These are phyloP conservation scores for Beta corolliflora DNA, from an alignment of 179 eudicot genomes.

Conservation along the genomic window DNA sequence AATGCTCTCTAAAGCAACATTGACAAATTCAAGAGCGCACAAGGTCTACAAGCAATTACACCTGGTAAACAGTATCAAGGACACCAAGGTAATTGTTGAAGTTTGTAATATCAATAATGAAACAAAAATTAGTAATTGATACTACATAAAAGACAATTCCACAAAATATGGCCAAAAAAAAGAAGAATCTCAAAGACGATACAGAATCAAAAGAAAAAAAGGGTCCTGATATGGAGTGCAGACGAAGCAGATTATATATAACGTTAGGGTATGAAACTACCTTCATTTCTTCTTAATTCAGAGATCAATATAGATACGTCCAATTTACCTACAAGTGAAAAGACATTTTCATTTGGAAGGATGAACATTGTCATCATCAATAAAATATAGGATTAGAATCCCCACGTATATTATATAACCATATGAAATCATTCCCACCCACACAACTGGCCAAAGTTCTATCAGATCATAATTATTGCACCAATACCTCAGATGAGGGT, in stretches of 20 bases:
- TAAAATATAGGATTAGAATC: constrained; percentile 30
- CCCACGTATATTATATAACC: constrained; percentile 20
- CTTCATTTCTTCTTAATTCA: constrained; percentile 93
- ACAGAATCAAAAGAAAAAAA: constrained; percentile 4
- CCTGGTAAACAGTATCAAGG: background rate
- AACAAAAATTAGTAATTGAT: no score
- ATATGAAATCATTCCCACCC: background rate
- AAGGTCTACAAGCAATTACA: background rate
- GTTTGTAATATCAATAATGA: background rate
- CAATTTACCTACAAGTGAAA: constrained; percentile 97
- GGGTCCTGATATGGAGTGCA: constrained; percentile 20
- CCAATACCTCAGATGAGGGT: background rate
- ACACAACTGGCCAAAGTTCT: background rate
- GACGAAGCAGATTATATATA: constrained; percentile 36
- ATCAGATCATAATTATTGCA: background rate
- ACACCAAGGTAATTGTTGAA: background rate
- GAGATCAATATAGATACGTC: constrained; percentile 95
- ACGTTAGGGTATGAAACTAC: constrained; percentile 75
- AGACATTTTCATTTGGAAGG: constrained; percentile 80
- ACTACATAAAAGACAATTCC: background rate
- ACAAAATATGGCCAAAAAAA: background rate
- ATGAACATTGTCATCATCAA: constrained; percentile 67
- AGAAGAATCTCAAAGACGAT: background rate
- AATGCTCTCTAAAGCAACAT: background rate
- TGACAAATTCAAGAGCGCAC: background rate